Evolutionary conservation across 2,329 filamentous ascomycete species (phyloP), one percentile per base, ranked within the genome.

Genomic region (Exophiala mesophila): DNA sequence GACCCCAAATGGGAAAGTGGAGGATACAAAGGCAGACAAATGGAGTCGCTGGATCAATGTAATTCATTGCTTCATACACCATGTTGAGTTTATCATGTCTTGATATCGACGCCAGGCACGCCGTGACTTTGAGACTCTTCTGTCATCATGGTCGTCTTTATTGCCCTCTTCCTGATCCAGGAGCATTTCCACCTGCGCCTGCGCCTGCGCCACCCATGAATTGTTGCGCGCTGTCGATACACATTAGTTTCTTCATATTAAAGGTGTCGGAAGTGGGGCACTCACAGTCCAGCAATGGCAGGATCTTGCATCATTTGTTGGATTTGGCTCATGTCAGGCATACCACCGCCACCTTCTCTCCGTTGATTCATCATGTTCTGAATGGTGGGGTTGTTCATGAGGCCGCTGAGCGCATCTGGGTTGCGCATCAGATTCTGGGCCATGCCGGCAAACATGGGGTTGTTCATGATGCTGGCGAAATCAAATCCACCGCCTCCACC

Each of bases 401-500:
- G 68, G 64, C 88, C 92, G 62, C 74, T 77, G 80, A 97, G 84
- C 72, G 89, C 80, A 7, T 94, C 86, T 0, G 92, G 92, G 70
- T 98, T 96, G 69, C 81, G 87, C 92, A 97, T 97, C 41, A 98
- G 68, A 66, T 87, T 95, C 72, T 96, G 88, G 3, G 92, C 92
- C 88, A 97, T 96, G 69, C 78, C 85, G 37, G 88, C 80, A 70
- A 98, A 94, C 92, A 97, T 97, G 42, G 92, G 92, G 72, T 97
- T 98, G 73, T 74, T 88, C 88, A 97, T 94, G 64, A 98, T 82
- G 51, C 79, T 78, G 52, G 79, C 69, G 17, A 98, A 72, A 64
- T 97, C 90, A 9, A 95, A 92, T 41, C 86, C 87, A 38, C 83
- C 83, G 5, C 71, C 80, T 15, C 76, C 82, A 4, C 77, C 82